A percentile compares a stretch with the other conserved stretches of the same genome.
Evolutionary conservation across 2,329 filamentous ascomycete genomes (phyloP).

Genomic region (Pestalotiopsis sp.): DNA sequence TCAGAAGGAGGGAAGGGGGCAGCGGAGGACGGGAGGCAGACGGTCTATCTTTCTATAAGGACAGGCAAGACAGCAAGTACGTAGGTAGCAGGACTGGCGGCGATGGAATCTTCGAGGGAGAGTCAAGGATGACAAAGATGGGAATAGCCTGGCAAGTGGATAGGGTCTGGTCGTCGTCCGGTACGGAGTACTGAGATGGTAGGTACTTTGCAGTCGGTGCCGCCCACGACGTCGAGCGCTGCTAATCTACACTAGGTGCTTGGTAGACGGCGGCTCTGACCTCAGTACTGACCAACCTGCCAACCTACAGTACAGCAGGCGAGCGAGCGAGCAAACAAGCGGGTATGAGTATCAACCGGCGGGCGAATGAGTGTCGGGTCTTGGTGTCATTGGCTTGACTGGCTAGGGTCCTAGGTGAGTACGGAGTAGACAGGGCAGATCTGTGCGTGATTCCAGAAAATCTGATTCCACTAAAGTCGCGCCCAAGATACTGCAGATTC

Average conservation of each 20-base stretch:
- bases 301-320: background rate
- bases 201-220: background rate
- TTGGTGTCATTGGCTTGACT: too few relatives aligned
- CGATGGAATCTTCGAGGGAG: constrained; percentile 4
- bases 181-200: background rate
- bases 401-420: background rate
- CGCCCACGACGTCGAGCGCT: too few relatives aligned
- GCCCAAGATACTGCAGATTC: constrained; percentile 8
- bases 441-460: background rate
- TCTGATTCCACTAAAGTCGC: constrained; percentile 1
- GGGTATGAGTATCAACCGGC: too few relatives aligned
- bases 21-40: background rate
- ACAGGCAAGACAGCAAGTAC: background rate
- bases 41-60: constrained; percentile 4
- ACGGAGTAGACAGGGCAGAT: background rate
- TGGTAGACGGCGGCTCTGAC: background rate
- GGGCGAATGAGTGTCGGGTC: too few relatives aligned
- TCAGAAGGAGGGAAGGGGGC: background rate
- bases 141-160: background rate
- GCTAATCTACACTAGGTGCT: too few relatives aligned
- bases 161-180: background rate
- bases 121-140: constrained; percentile 7
- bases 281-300: background rate
- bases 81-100: background rate
- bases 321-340: background rate